Evolutionary conservation across 371 early-diverging fungal genomes (phyloP), one percentile per base, ranked within the genome.

Genomic region (Lichtheimia ramosa): DNA sequence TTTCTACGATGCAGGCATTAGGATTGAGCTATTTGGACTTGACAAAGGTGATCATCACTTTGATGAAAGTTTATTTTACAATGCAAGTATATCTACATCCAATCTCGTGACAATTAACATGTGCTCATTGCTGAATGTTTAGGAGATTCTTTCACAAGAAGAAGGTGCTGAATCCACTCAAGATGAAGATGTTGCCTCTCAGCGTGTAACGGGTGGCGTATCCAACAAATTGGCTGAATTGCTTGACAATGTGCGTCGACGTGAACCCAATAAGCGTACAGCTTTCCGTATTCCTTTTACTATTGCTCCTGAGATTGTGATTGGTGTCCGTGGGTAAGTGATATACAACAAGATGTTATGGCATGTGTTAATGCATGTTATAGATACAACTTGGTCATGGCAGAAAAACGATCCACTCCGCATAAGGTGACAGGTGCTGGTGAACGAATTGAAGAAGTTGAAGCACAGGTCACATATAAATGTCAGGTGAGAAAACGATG

Each of bases 1-100:
- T 63, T 63, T 88, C 16, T 56, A 60, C 48, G 75, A 78, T 34
- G 62, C 75, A 41, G 84, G 82, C n/a, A 78, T 81, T 43, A 71
- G 70, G 8, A 77, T 85, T 42, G 82, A 84, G 24, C 63, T 85
- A n/a, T 87, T 87, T 70, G 79, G 82, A 16, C 61, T 85, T 15
- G 73, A 85, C 54, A 72, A 61, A 34, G 57, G 66, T 3, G 68
- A 62, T n/a, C 73, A 77, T 25, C 41, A 28, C 10, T 87, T 87
- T 55, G 72, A 81, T 43, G 60, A 65, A 14, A 65, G 60, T 2
- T 53, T 66, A 41, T 87, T 87, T 61, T 87, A 84, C 55, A 65
- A 65, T 66, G 86, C 81, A 74, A 61, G 53, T 62, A 12, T 16
- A 21, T 16, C 15, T 2, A 8, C 34, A 34, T 34, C 34, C 34